These are phyloP conservation scores for Hypholoma sublateritium DNA, from an alignment of 768 basidiomycete genomes.

Conservation along the genomic window DNA sequence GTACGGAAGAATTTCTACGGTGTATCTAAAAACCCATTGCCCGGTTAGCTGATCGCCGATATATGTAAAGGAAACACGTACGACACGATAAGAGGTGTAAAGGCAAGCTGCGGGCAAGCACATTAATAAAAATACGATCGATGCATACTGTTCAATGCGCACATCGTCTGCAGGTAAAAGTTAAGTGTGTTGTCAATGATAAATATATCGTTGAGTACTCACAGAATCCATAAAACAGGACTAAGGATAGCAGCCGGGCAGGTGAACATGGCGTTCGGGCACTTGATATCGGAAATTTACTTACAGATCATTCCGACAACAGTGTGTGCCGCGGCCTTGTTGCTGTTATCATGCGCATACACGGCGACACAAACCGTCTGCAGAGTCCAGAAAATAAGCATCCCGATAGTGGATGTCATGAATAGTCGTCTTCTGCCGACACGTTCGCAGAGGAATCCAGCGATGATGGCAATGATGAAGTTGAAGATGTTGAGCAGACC, in stretches of 20 bases:
- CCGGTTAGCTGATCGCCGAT: neutral
- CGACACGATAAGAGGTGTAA: slow-evolving; percentile 34
- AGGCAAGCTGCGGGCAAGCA: slow-evolving; percentile 24
- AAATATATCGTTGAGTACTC: slow-evolving; percentile 12
- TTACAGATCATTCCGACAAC: slow-evolving; percentile 48
- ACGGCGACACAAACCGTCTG: slow-evolving; percentile 53
- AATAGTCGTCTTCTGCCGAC: slow-evolving; percentile 51
- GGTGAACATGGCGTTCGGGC: neutral
- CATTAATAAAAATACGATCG: neutral
- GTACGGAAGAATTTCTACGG: slow-evolving; percentile 31
- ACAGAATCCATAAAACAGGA: slow-evolving; percentile 34
- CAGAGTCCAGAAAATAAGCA: slow-evolving; percentile 56
- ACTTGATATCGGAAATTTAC: slow-evolving; percentile 6
- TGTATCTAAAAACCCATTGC: slow-evolving; percentile 21
- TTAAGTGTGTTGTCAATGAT: neutral
- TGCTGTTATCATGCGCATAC: slow-evolving; percentile 36
- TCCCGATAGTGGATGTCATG: slow-evolving; percentile 46
- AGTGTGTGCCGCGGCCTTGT: slow-evolving; percentile 50
- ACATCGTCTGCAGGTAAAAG: slow-evolving; percentile 23
- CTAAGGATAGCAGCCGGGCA: slow-evolving; percentile 9
- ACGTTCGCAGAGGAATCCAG: slow-evolving; percentile 48
- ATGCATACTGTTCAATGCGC: slow-evolving; percentile 1
- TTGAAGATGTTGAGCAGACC: slow-evolving; percentile 56
- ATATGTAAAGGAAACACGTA: slow-evolving; percentile 11
- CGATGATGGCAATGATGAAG: slow-evolving; percentile 50